Base-by-base conservation (phyloP, 2,329 filamentous ascomycete genomes). In the Diatrype stigma region DNA sequence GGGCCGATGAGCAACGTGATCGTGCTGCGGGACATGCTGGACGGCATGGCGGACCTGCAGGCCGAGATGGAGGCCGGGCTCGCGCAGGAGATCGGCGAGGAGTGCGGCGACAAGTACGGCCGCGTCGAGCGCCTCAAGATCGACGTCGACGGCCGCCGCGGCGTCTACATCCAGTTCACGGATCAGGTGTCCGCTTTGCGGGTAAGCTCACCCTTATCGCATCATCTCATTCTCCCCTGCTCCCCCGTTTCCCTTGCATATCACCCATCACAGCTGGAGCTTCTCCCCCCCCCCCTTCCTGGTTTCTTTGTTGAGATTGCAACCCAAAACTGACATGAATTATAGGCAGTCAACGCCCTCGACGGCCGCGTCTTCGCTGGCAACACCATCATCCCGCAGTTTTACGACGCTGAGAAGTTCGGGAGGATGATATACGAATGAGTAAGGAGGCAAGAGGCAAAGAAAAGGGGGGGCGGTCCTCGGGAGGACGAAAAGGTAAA, bases 131-230 rank as follows among this genome's bases (percentile, higher is more conserved):
- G 90, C 58, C 76, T 96, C 17, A 86, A 86, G 63, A 85, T 96
- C 51, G 83, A 89, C 63, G 75, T 83, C 42, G 73, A 79, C 57
- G 76, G 75, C 46, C 71, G 75, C 46, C 71, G 75, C 12, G 82
- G 84, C 48, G 94, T 99, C 4, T 97, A 96, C 68, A 90, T 99
- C 68, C 90, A 95, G 67, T 99, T 97, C 66, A 93, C 89, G 2
- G 88, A 87, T 58, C 82, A 86, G 61, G 76, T 97, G 49, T 94
- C 89, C 44, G 94, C 91, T 14, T 72, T 97, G 51, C 81, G 91
- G 60, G 89, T 92, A 77, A 73, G 85, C 19, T 2, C 37, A 16
- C 21, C 22, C 30, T 3, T 14, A 45, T 23, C 45, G 6, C 44
- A 44, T 23, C 38, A 16, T 42, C 32, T 35, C 3, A 4, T 37